Conservation (phyloP, 495 filamentous ascomycete species). For the Neurospora sp. region DNA sequence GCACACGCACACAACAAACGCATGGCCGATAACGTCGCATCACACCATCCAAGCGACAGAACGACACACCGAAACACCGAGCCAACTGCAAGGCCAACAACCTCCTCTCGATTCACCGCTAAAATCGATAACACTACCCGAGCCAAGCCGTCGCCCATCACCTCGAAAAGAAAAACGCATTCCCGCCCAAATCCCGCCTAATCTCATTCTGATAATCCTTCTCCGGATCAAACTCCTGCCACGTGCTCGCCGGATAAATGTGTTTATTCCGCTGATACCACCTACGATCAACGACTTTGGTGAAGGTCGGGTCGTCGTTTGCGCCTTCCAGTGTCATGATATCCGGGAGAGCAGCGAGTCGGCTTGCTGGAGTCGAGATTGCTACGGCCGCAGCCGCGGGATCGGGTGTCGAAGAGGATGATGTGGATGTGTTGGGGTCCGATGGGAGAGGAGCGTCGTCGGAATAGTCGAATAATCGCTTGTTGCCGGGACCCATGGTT, state of each 20-base stretch:
- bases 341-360: slow-evolving; percentile 21
- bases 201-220: slow-evolving; percentile 77
- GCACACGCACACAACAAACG: not conserved
- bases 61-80: not conserved
- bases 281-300: slow-evolving; percentile 89
- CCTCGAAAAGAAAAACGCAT: slow-evolving; percentile 80
- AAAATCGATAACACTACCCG: too few species aligned
- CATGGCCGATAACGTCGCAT: not conserved
- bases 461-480: slow-evolving; percentile 67
- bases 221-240: slow-evolving; percentile 89
- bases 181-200: slow-evolving; percentile 73
- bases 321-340: slow-evolving; percentile 57
- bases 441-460: slow-evolving; percentile 24
- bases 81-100: not conserved
- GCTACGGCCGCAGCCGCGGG: not conserved
- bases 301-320: slow-evolving; percentile 69
- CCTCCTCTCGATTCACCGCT: not conserved
- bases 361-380: slow-evolving; percentile 16
- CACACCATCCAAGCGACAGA: not conserved
- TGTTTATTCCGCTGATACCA: slow-evolving; percentile 99
- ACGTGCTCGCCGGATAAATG: slow-evolving; percentile 90
- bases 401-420: slow-evolving; percentile 33
- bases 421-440: not conserved
- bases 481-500: slow-evolving; percentile 57
- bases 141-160: not conserved